These are phyloP conservation scores for Metarhizium humberi DNA, from an alignment of 2,329 filamentous ascomycete genomes.

Conservation along the genomic window DNA sequence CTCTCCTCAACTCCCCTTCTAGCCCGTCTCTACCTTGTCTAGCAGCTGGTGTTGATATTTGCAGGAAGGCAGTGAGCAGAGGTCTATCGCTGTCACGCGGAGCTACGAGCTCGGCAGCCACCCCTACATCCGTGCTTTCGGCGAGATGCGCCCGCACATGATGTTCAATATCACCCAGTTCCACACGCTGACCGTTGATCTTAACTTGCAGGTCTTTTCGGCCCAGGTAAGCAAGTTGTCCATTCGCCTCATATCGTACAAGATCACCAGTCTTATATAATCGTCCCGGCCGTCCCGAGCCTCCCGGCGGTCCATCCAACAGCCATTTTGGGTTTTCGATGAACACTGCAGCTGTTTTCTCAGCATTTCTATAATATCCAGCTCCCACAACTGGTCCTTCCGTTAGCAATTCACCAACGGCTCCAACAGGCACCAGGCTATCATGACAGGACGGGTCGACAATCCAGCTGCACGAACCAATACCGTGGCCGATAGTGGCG, in stretches of 20 bases:
- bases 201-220: conserved; percentile 52
- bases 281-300: conserved; percentile 6
- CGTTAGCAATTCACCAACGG: conserved; percentile 25
- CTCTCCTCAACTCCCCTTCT: not conserved
- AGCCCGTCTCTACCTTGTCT: not conserved
- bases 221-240: conserved; percentile 22
- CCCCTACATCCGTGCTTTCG: not conserved
- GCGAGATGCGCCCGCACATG: conserved; percentile 3
- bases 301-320: not conserved
- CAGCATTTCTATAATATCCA: conserved; percentile 35
- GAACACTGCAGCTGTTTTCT: conserved; percentile 21
- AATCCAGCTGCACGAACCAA: conserved; percentile 13
- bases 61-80: conserved; percentile 2
- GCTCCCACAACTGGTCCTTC: conserved; percentile 37
- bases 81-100: not conserved
- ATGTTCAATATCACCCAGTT: conserved; percentile 27
- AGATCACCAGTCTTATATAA: conserved; percentile 14
- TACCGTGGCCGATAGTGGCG: not conserved
- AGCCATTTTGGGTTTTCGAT: conserved; percentile 15
- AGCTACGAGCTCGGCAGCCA: conserved; percentile 1
- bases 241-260: conserved; percentile 10
- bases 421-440: conserved; percentile 11
- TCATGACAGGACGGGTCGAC: conserved; percentile 12
- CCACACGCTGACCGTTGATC: conserved; percentile 48
- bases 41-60: not conserved